Conservation (phyloP, 2,329 filamentous ascomycete species). For the Hypoxylon sp. region DNA sequence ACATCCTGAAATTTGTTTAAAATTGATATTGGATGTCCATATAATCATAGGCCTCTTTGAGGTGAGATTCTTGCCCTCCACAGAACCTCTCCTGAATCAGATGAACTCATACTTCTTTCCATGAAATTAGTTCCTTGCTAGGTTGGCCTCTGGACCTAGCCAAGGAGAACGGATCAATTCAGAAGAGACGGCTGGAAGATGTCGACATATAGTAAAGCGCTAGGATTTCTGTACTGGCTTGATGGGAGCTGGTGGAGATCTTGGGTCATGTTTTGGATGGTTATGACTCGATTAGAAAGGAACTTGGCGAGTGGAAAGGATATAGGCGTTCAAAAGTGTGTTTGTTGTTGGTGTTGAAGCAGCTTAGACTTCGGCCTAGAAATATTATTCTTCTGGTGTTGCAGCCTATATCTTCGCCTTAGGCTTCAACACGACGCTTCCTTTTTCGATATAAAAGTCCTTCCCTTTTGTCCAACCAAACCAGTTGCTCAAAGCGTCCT, state of each 20-base stretch:
- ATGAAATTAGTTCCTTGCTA: slow-evolving; percentile 17
- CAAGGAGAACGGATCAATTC: neutral
- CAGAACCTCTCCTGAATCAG: slow-evolving; percentile 8
- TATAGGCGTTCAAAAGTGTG: slow-evolving; percentile 25
- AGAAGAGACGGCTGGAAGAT: neutral
- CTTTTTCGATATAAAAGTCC: slow-evolving; percentile 77
- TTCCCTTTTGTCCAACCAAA: slow-evolving; percentile 80
- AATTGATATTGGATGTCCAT: slow-evolving; percentile 1
- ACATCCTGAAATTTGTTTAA: slow-evolving; percentile 15
- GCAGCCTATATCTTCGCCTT: slow-evolving; percentile 60
- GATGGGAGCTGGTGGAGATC: neutral
- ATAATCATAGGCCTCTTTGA: slow-evolving; percentile 13
- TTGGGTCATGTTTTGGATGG: slow-evolving; percentile 7
- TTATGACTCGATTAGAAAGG: slow-evolving; percentile 12
- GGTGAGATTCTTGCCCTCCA: slow-evolving; percentile 28
- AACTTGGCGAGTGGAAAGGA: neutral
- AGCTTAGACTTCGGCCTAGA: slow-evolving; percentile 18
- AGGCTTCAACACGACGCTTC: slow-evolving; percentile 70
- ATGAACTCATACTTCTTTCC: slow-evolving; percentile 19
- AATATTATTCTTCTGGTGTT: slow-evolving; percentile 6
- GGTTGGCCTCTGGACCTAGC: neutral
- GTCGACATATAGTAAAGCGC: slow-evolving; percentile 7
- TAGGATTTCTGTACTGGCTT: neutral
- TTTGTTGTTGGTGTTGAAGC: slow-evolving; percentile 15
- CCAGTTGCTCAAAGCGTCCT: slow-evolving; percentile 79